phyloP scores from a whole-genome alignment of 768 basidiomycete species.

The Dictyophora rubrovolvata region DNA sequence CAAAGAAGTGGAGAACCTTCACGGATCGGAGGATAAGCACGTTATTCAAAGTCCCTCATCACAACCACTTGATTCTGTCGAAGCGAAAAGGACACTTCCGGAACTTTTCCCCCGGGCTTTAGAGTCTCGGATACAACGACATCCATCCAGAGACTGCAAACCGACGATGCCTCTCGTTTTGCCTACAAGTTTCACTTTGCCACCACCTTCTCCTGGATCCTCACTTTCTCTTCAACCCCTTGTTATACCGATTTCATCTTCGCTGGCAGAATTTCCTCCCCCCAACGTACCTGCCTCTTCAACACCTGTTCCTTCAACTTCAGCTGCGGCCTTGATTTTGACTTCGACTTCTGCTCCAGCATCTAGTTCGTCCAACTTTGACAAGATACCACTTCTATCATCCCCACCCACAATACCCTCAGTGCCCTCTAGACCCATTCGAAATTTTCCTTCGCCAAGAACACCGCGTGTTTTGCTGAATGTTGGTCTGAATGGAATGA shows the following conservation, averaged over 20 bases:
- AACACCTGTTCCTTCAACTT: neutral
- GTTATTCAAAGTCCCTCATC: neutral
- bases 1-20: neutral
- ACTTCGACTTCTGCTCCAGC: constrained; percentile 9
- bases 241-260: constrained; percentile 19
- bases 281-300: constrained; percentile 8
- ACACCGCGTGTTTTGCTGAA: constrained; percentile 1
- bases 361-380: constrained; percentile 19
- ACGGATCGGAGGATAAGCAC: neutral
- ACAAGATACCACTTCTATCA: constrained; percentile 25
- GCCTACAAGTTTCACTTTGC: constrained; percentile 64
- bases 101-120: constrained; percentile 31
- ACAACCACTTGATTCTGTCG: constrained; percentile 5
- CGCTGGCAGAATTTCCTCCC: constrained; percentile 13
- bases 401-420: constrained; percentile 69
- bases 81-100: constrained; percentile 30
- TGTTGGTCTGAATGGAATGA: constrained; percentile 16
- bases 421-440: constrained; percentile 29
- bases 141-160: constrained; percentile 21
- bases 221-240: constrained; percentile 46
- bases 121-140: constrained; percentile 20
- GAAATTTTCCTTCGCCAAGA: constrained; percentile 3
- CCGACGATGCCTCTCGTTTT: constrained; percentile 38
- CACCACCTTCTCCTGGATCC: constrained; percentile 65
- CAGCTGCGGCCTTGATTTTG: constrained; percentile 11